Base-by-base conservation (phyloP, 805 yeast species). In the Kluyveromyces dobzhanskii region DNA sequence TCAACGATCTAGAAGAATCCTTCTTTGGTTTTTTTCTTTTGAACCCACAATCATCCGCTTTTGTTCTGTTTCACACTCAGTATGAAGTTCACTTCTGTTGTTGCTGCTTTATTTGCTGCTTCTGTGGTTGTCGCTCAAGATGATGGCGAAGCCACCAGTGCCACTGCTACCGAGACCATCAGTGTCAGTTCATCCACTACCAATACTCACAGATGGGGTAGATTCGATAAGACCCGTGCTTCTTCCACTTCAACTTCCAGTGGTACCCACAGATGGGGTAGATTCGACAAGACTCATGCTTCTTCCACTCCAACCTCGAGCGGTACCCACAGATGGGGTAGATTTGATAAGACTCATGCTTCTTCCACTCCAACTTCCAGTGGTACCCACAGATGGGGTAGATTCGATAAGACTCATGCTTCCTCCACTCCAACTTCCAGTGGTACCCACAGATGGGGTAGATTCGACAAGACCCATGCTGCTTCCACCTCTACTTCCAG, bases 371-470 rank as follows among this genome's bases (percentile, higher is more conserved):
- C 70, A 4, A 48, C 53, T 44, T 26, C 60, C 17, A 61, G 73
- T 44, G 73, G 73, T 45, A 76, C 83, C 40, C 81, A 76, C 65
- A 69, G 59, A 45, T 66, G 65, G 47, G 84, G 84, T 48, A 67
- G 67, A 53, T 69, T 74, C 66, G 66, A 68, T 59, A 65, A 69
- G 54, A 57, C 61, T 34, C 44, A 46, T 18, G 48, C 73, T 60
- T 69, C 75, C 39, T 48, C 58, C 45, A 52, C 59, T 27, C 44
- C 67, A 4, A 44, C 74, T 3, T 43, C 65, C 14, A 44, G 59
- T 13, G 68, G 70, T 41, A 75, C 80, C 33, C 78, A 74, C 64
- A 66, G 58, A 43, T 61, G 61, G 45, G 80, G 80, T 42, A 65
- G 67, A 50, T 75, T 75, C 54, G 66, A 75, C 67, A 69, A 67